Base-by-base conservation (phyloP, 148 eudicot species). In the Amaranthus palmeri region DNA sequence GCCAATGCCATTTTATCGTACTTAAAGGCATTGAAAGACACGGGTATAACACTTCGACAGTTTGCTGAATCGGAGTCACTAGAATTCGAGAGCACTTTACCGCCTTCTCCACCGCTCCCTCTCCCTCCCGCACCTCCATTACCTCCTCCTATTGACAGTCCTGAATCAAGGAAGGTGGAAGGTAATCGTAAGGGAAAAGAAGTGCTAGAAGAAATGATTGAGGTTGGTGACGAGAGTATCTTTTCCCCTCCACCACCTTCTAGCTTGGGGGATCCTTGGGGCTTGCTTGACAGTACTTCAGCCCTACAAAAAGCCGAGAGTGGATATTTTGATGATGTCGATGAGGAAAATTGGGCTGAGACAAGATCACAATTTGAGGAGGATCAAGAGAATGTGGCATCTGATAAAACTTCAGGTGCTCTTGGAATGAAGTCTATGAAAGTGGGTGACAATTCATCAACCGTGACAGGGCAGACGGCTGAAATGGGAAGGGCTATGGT, bases 331-430 rank as follows among this genome's bases (percentile, higher is more conserved):
- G 88, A 86, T 58, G 87, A 70, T 53, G 66, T 49, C 18, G 93
- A 88, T 60, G 96, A 88, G 59, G 97, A 91, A 77, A 79, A 82
- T 72, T 91, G 97, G 97, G 91, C 80, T 17, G 97, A 91, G 81
- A 73, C 97, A 7, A 79, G 70, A 59, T 72, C 86, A 57, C 86
- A 87, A 62, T 91, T 91, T 67, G 82, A 81, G 67, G 93, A 86
- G 54, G 81, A 72, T 49, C 79, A 76, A 40, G 85, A 78, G 52
- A 83, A 60, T 4, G 65, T 52, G 50, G 52, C 53, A 15, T 36
- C 70, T 53, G 61, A 62, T 56, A 72, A 81, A 68, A 50, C 58
- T 61, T 76, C 56, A 11, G 72, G 59, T 78, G 46, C 71, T 77
- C 53, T 46, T 25, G 55, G 61, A 41, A 18, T 6, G 18, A 83